These are phyloP conservation scores for Pleurotus tuoliensis DNA, from an alignment of 768 basidiomycete genomes.

Conservation along the genomic window DNA sequence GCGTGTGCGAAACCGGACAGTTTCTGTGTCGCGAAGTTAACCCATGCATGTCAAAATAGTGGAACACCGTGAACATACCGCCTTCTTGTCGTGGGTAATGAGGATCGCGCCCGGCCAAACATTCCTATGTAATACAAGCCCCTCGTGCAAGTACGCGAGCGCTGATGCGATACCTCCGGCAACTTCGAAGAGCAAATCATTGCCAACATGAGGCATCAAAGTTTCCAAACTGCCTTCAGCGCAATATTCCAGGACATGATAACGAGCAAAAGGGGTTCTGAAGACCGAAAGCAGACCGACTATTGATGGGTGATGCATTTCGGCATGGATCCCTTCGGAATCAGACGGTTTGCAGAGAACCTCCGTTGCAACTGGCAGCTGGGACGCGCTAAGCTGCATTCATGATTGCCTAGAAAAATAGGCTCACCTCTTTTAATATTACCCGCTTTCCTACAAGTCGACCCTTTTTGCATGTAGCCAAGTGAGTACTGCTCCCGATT, in stretches of 20 bases:
- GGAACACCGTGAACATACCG: slow-evolving; percentile 27
- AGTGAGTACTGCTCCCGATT: slow-evolving; percentile 30
- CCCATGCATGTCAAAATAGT: too few relatives aligned
- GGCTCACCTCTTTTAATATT: slow-evolving; percentile 39
- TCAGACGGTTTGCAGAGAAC: slow-evolving; percentile 2
- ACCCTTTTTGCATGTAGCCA: slow-evolving; percentile 40
- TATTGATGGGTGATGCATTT: slow-evolving; percentile 47
- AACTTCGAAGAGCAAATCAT: slow-evolving; percentile 30
- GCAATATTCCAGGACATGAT: slow-evolving; percentile 45
- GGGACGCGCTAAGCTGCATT: not conserved
- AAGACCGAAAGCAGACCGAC: slow-evolving; percentile 42
- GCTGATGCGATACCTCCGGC: slow-evolving; percentile 37
- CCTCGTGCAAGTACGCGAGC: slow-evolving; percentile 37
- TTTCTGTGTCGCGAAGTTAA: slow-evolving; percentile 30
- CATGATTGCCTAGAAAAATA: not conserved
- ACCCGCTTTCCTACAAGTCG: slow-evolving; percentile 38
- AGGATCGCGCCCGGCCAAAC: slow-evolving; percentile 36
- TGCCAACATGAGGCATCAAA: slow-evolving; percentile 24
- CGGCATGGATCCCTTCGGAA: slow-evolving; percentile 30
- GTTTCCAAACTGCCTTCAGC: slow-evolving; percentile 31
- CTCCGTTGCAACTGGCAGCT: slow-evolving; percentile 4
- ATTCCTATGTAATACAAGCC: slow-evolving; percentile 40
- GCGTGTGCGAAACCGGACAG: slow-evolving; percentile 37
- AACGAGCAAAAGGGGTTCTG: slow-evolving; percentile 23
- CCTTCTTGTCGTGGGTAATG: slow-evolving; percentile 32